phyloP scores from a whole-genome alignment of 805 yeast species.

The Ogataea degrootiae region DNA sequence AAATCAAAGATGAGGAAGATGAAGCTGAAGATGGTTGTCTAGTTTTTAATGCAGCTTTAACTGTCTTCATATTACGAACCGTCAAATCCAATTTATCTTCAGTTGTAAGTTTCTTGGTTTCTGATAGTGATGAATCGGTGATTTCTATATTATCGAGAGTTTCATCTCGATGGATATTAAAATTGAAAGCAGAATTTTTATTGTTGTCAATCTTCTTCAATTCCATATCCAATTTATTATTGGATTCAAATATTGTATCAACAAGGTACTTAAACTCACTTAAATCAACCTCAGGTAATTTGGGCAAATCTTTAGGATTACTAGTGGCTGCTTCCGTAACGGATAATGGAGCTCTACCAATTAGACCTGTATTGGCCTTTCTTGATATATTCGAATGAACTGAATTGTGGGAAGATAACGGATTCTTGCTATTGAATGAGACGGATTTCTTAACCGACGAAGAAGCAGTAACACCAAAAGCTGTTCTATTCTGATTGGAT shows the following conservation, averaged over 20 bases:
- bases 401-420: conserved; percentile 5
- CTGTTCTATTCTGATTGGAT: conserved; percentile 20
- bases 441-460: conserved; percentile 46
- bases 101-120: neutral
- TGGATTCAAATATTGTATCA: conserved; percentile 25
- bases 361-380: neutral
- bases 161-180: conserved; percentile 5
- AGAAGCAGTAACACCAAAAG: conserved; percentile 39
- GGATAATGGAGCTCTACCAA: conserved; percentile 1
- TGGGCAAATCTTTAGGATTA: conserved; percentile 24
- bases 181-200: neutral
- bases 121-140: no score
- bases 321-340: conserved; percentile 7
- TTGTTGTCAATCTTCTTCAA: neutral
- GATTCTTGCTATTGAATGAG: conserved; percentile 32
- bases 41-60: conserved; percentile 1
- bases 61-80: conserved; percentile 2
- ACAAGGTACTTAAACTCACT: conserved; percentile 28
- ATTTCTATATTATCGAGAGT: neutral
- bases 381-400: conserved; percentile 2
- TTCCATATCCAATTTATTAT: neutral
- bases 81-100: neutral
- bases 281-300: conserved; percentile 23
- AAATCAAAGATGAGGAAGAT: neutral
- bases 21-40: neutral